These are phyloP conservation scores for Theobroma cacao DNA, from an alignment of 345 rosid species.

Conservation along the genomic window DNA sequence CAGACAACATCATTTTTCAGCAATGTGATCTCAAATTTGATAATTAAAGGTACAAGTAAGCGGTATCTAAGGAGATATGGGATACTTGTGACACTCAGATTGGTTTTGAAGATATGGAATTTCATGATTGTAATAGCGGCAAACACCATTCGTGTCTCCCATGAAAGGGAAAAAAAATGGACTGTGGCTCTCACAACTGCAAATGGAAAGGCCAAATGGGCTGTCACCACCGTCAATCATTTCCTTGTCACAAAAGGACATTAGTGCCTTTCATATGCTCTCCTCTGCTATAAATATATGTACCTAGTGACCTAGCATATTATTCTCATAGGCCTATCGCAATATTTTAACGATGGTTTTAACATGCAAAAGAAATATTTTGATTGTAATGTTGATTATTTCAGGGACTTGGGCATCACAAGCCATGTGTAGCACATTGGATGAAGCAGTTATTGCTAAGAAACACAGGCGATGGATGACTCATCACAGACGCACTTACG, in stretches of 20 bases:
- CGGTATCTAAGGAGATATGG: neutral
- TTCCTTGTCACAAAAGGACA: neutral
- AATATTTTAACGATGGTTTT: neutral
- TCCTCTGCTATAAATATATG: neutral
- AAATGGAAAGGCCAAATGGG: neutral
- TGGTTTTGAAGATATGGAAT: neutral
- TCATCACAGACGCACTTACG: slow-evolving; percentile 27
- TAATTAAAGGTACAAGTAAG: neutral
- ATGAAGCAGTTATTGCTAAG: slow-evolving; percentile 28
- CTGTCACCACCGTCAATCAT: neutral
- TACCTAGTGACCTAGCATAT: neutral
- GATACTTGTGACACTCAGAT: neutral
- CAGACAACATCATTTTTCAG: neutral
- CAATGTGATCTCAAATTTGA: neutral
- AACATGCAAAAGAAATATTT: neutral
- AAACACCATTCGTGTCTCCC: neutral
- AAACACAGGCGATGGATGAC: slow-evolving; percentile 42
- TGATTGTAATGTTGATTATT: slow-evolving; percentile 13
- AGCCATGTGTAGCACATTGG: neutral
- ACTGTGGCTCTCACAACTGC: neutral
- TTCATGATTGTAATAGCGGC: neutral
- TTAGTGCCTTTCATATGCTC: neutral
- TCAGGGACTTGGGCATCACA: slow-evolving; percentile 18
- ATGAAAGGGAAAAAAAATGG: neutral
- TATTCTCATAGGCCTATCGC: neutral